These are phyloP conservation scores for Neocatenulostroma microsporum DNA, from an alignment of 2,329 filamentous ascomycete genomes.

Conservation along the genomic window DNA sequence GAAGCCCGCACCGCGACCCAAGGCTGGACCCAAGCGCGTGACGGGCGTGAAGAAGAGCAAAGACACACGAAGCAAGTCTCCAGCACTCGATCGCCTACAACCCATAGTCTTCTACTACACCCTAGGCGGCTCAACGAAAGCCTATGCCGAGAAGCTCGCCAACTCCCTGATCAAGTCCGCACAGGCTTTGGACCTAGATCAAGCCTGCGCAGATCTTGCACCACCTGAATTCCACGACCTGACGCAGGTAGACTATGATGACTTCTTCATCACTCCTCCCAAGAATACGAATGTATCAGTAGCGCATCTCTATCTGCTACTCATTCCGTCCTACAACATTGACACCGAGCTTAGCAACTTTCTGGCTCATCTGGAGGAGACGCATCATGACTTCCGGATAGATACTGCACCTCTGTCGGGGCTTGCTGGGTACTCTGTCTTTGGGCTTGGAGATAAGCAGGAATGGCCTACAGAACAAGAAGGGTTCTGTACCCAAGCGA, in stretches of 20 bases:
- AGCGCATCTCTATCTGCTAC: slow-evolving; percentile 67
- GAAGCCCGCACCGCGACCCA: slow-evolving; percentile 7
- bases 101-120: slow-evolving; percentile 84
- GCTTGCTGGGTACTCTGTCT: slow-evolving; percentile 81
- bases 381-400: slow-evolving; percentile 93
- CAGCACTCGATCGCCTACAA: slow-evolving; percentile 42
- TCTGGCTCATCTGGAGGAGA: slow-evolving; percentile 79
- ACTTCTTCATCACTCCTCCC: slow-evolving; percentile 76
- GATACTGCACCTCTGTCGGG: slow-evolving; percentile 74
- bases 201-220: slow-evolving; percentile 39
- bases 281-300: slow-evolving; percentile 56
- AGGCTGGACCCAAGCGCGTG: slow-evolving; percentile 23
- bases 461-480: slow-evolving; percentile 87
- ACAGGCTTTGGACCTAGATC: slow-evolving; percentile 37
- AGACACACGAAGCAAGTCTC: slow-evolving; percentile 7
- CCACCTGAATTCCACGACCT: slow-evolving; percentile 66
- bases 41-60: slow-evolving; percentile 22
- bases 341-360: slow-evolving; percentile 86
- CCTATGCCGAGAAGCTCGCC: slow-evolving; percentile 59
- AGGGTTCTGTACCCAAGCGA: slow-evolving; percentile 88
- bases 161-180: slow-evolving; percentile 40
- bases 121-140: slow-evolving; percentile 74
- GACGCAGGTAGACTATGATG: slow-evolving; percentile 82
- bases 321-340: slow-evolving; percentile 90
- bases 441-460: slow-evolving; percentile 85